Base-by-base conservation (phyloP, 2,329 filamentous ascomycete genomes). In the Verruconis gallopava region DNA sequence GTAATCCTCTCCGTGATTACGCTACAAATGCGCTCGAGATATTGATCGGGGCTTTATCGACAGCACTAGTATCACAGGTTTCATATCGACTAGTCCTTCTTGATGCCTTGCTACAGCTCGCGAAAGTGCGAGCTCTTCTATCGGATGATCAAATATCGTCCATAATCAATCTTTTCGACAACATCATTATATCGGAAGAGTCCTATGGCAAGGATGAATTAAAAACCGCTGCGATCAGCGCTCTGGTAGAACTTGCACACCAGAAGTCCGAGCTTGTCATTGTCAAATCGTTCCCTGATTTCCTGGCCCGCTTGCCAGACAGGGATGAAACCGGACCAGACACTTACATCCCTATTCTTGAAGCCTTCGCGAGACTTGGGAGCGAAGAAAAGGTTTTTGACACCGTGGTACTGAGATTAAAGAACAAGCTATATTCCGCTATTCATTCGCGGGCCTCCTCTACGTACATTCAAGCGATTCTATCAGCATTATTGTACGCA, bases 221-320 rank as follows among this genome's bases (percentile, higher is more conserved):
- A 22, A 74, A 74, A 47, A 65, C 69, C 45, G 67, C 72, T 46
- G 73, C 76, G 4, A 72, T 80, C 45, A 59, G 64, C 22, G 68
- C 71, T 18, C 63, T 82, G 35, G 67, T 73, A 3, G 69, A 76
- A 22, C 68, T 81, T 33, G 77, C 77, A 4, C 71, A 71, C 46
- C 67, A 75, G 45, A 77, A 76, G 50, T 73, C 77, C 14, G 67
- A 70, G 37, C 58, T 77, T 9, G 73, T 81, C 20, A 71, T 78
- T 50, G 70, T 78, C 37, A 75, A 76, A 44, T 75, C 76, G 0
- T 75, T 81, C 50, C 77, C 77, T 19, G 72, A 73, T 4, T 79
- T 81, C 52, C 68, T 81, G 56, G 75, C 76, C 3, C 70, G 72
- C 30, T 58, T 82, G 3, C 78, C 77, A 1, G 76, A 77, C 46